These are phyloP conservation scores for Starmerella powellii DNA, from an alignment of 805 yeast genomes.

Conservation along the genomic window DNA sequence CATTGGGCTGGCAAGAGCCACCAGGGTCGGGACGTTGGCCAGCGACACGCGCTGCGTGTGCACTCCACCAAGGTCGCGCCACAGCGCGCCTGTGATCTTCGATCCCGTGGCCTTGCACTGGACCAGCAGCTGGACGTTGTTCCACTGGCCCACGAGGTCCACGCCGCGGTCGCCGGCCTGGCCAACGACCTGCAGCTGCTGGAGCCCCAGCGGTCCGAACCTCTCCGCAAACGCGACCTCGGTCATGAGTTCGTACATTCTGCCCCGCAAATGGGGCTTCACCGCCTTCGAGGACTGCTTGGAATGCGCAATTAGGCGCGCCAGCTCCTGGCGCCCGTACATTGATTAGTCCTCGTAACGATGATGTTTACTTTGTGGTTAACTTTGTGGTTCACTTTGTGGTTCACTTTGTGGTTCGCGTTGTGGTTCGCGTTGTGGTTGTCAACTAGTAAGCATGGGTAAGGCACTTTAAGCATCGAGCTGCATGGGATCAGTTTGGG, in stretches of 20 bases:
- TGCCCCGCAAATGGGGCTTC: constrained; percentile 10
- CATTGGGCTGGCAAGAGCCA: constrained; percentile 11
- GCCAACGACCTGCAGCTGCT: constrained; percentile 8
- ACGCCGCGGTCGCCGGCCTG: constrained; percentile 16
- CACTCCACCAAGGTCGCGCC: constrained; percentile 16
- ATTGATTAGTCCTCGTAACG: no score
- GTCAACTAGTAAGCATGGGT: no score
- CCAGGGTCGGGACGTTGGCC: constrained; percentile 1
- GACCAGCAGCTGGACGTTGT: constrained; percentile 6
- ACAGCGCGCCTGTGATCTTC: constrained; percentile 8
- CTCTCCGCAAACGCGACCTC: constrained; percentile 1
- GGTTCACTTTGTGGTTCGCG: no score
- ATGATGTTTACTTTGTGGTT: no score
- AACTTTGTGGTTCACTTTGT: no score
- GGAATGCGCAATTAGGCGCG: no score
- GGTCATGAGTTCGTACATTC: constrained; percentile 7
- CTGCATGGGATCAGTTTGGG: no score
- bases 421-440: no score
- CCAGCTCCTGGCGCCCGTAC: no score
- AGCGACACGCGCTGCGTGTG: background rate
- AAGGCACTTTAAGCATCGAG: no score
- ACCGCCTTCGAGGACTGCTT: no score
- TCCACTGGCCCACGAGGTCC: constrained; percentile 10
- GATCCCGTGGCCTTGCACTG: constrained; percentile 11
- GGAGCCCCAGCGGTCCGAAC: constrained; percentile 3